Evolutionary conservation across 2,329 filamentous ascomycete genomes (phyloP).

Genomic region (Fusarium sp.): DNA sequence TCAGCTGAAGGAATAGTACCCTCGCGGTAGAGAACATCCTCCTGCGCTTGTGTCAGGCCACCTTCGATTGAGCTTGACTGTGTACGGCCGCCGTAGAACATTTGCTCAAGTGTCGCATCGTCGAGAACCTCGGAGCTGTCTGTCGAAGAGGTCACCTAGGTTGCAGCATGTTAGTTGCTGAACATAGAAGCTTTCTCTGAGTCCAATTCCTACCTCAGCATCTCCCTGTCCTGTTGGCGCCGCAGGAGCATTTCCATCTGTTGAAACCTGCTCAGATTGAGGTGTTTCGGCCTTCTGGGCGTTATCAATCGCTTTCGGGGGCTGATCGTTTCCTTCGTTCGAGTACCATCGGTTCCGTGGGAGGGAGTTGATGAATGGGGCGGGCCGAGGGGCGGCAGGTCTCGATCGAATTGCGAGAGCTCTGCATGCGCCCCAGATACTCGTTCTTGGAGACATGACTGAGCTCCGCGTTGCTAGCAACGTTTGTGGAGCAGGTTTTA

Average conservation of each 20-base stretch:
- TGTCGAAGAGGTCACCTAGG: conserved; percentile 33
- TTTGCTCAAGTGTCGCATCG: conserved; percentile 56
- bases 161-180: conserved; percentile 35
- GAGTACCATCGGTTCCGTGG: conserved; percentile 51
- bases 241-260: conserved; percentile 4
- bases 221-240: conserved; percentile 21
- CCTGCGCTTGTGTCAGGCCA: conserved; percentile 61
- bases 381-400: conserved; percentile 46
- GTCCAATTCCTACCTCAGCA: conserved; percentile 46
- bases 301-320: conserved; percentile 45
- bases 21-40: conserved; percentile 60
- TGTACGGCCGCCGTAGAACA: conserved; percentile 56
- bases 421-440: conserved; percentile 56
- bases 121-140: conserved; percentile 49
- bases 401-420: conserved; percentile 53
- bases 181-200: conserved; percentile 14
- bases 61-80: conserved; percentile 51
- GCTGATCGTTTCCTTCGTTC: conserved; percentile 52
- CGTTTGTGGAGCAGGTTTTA: conserved; percentile 47
- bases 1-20: conserved; percentile 58
- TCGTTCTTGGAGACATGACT: conserved; percentile 55
- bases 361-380: conserved; percentile 44
- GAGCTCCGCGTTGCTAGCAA: conserved; percentile 50
- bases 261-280: conserved; percentile 19
- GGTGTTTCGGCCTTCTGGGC: conserved; percentile 25